These are phyloP conservation scores for Cladophialophora immunda DNA, from an alignment of 2,329 filamentous ascomycete species.

Conservation along the genomic window DNA sequence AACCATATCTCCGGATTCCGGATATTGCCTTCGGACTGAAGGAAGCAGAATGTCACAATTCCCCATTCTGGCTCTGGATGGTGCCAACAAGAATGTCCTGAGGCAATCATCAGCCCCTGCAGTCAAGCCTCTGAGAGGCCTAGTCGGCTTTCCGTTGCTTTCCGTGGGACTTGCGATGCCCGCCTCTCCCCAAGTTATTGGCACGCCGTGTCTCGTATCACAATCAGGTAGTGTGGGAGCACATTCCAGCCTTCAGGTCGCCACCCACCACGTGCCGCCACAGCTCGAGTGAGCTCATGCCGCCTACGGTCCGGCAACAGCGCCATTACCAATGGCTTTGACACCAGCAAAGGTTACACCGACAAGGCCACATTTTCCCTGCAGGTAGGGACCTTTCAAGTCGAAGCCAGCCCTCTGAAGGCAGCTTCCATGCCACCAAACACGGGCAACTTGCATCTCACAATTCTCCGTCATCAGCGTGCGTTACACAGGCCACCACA, in stretches of 20 bases:
- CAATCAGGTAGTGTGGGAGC: constrained; percentile 6
- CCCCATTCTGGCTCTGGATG: neutral
- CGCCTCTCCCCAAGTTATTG: neutral
- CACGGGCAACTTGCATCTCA: neutral
- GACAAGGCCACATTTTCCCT: neutral
- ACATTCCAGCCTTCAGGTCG: neutral
- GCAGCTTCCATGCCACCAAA: neutral
- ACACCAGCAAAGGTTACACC: neutral
- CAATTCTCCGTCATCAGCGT: constrained; percentile 10
- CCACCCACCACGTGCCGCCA: neutral
- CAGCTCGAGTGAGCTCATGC: neutral
- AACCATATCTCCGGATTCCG: neutral
- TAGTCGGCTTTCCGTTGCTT: constrained; percentile 6
- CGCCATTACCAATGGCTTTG: constrained; percentile 7
- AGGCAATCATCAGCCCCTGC: neutral
- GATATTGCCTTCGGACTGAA: constrained; percentile 10
- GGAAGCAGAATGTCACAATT: constrained; percentile 17
- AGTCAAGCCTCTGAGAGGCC: neutral
- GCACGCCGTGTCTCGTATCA: constrained; percentile 2
- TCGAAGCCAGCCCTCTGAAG: neutral
- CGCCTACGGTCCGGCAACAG: neutral
- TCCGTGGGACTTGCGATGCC: constrained; percentile 3
- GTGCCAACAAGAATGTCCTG: neutral
- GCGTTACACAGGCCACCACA: constrained; percentile 1
- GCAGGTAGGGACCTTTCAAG: neutral